Conservation (phyloP, 1,139 yeast genomes). For the Yamadazyma diddensiae region DNA sequence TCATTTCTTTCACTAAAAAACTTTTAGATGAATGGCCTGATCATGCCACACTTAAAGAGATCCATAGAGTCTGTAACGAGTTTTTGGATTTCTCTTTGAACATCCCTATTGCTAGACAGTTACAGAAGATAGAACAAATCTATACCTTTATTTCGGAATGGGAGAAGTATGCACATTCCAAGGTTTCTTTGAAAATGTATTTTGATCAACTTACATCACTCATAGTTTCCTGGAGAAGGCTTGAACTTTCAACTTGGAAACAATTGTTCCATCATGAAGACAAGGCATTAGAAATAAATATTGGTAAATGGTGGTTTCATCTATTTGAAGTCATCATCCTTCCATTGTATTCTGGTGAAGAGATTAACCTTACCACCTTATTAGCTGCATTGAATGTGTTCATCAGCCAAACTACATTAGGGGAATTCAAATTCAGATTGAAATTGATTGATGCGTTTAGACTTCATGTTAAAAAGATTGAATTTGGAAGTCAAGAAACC, state of each 20-base stretch:
- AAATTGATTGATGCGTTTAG: conserved; percentile 60
- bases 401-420: conserved; percentile 70
- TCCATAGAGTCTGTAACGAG: conserved; percentile 66
- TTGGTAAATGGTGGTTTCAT: conserved; percentile 91
- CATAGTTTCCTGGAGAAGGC: conserved; percentile 86
- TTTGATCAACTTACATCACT: conserved; percentile 60
- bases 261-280: conserved; percentile 72
- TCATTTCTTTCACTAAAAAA: conserved; percentile 46
- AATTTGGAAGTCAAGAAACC: conserved; percentile 17
- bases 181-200: conserved; percentile 59
- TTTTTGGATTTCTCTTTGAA: conserved; percentile 58
- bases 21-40: conserved; percentile 85
- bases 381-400: conserved; percentile 75
- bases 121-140: conserved; percentile 84
- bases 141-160: conserved; percentile 83
- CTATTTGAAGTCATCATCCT: conserved; percentile 72
- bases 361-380: conserved; percentile 31
- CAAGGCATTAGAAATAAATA: conserved; percentile 38
- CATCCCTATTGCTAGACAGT: conserved; percentile 72
- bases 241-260: conserved; percentile 87
- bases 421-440: conserved; percentile 65
- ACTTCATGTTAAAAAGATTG: conserved; percentile 38
- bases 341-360: conserved; percentile 37
- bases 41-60: conserved; percentile 79
- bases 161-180: conserved; percentile 87